Evolutionary conservation across 2,329 filamentous ascomycete species (phyloP).

Genomic region (Diaporthe vaccinii): DNA sequence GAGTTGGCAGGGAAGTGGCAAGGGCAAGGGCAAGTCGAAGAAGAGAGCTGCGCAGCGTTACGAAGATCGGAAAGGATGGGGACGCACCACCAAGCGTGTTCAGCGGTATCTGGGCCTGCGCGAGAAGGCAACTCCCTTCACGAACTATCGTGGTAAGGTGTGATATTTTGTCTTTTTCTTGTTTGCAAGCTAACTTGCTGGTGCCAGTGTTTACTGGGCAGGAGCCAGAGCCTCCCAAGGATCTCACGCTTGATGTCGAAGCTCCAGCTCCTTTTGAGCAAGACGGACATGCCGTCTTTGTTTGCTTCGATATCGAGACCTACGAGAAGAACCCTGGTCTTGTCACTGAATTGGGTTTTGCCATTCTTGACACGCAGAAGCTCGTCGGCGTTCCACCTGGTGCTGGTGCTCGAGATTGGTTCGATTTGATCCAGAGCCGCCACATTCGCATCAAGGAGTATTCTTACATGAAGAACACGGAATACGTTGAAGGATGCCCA

Average conservation of each 20-base stretch:
- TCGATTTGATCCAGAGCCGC: slow-evolving; percentile 72
- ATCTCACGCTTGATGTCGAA: slow-evolving; percentile 56
- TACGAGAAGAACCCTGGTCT: slow-evolving; percentile 76
- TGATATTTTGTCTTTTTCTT: not conserved
- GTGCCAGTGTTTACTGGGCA: slow-evolving; percentile 32
- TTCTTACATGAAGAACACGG: slow-evolving; percentile 72
- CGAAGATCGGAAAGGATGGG: slow-evolving; percentile 64
- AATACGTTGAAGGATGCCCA: slow-evolving; percentile 80
- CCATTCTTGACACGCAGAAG: slow-evolving; percentile 79
- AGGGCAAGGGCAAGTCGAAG: slow-evolving; percentile 57
- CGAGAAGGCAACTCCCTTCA: slow-evolving; percentile 44
- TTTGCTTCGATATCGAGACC: slow-evolving; percentile 86
- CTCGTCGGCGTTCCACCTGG: slow-evolving; percentile 71
- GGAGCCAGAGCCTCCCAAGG: slow-evolving; percentile 19
- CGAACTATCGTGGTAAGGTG: slow-evolving; percentile 30
- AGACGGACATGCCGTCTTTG: slow-evolving; percentile 74
- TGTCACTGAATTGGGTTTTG: slow-evolving; percentile 89
- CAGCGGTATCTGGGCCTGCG: slow-evolving; percentile 81
- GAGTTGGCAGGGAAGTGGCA: slow-evolving; percentile 39
- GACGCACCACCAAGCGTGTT: slow-evolving; percentile 70
- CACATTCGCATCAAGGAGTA: slow-evolving; percentile 86
- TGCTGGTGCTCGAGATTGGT: slow-evolving; percentile 74
- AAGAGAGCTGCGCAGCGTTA: slow-evolving; percentile 62
- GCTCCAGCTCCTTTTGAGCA: slow-evolving; percentile 60
- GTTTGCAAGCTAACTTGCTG: not conserved